A percentile compares a stretch with the other conserved stretches of the same genome.
Conservation (phyloP, 371 early-diverging fungal species). For the Circinella minor region DNA sequence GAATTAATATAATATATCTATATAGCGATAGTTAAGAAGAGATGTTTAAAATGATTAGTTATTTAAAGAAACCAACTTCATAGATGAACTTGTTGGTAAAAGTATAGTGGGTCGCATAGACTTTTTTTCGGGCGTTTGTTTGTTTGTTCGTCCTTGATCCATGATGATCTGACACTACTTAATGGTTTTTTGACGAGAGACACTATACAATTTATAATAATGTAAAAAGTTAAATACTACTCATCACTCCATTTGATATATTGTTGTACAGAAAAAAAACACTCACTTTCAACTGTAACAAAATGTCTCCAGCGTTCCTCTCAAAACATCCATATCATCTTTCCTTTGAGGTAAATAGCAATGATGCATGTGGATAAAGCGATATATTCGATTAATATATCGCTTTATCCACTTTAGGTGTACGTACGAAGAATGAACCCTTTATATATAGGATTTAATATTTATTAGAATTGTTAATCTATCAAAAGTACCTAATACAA, state of each 20-base stretch:
- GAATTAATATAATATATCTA: too few relatives aligned
- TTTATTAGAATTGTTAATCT: not conserved
- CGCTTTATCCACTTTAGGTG: too few relatives aligned
- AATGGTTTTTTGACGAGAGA: not conserved
- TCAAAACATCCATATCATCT: not conserved
- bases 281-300: not conserved
- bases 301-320: not conserved
- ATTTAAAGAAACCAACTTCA: not conserved
- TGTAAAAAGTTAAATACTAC: not conserved
- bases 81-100: not conserved
- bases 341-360: not conserved
- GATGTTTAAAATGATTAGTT: too few relatives aligned
- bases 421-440: not conserved
- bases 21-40: too few relatives aligned
- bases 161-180: not conserved
- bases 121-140: not conserved
- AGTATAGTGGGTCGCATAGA: not conserved
- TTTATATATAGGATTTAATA: not conserved
- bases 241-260: not conserved
- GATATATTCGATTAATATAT: not conserved
- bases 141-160: not conserved
- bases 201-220: not conserved
- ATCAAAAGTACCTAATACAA: not conserved
- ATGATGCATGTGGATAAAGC: not conserved
- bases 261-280: not conserved